A percentile compares a stretch with the other conserved stretches of the same genome.
Conservation (phyloP, 352 stramenopile species). For the Paralagenidium karlingii region DNA sequence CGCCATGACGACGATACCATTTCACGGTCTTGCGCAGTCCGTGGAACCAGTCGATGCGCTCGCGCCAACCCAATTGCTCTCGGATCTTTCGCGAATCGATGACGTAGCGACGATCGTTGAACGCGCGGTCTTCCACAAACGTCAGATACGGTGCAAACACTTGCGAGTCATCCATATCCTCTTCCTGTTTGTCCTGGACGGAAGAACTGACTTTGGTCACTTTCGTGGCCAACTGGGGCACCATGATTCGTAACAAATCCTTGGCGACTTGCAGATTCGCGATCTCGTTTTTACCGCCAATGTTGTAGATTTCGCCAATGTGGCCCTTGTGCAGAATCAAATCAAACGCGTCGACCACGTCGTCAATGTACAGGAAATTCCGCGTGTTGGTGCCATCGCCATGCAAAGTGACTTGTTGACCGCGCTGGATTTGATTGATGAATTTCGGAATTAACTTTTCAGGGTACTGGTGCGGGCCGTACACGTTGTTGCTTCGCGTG, state of each 20-base stretch:
- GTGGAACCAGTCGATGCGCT: constrained; percentile 88
- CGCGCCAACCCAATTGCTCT: constrained; percentile 88
- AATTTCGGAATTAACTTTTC: constrained; percentile 99
- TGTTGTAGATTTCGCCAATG: constrained; percentile 95
- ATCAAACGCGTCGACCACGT: constrained; percentile 95
- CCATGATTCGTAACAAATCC: constrained; percentile 69
- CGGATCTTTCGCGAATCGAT: constrained; percentile 90
- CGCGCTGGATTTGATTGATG: constrained; percentile 91
- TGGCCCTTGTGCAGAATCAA: constrained; percentile 90
- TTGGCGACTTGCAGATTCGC: constrained; percentile 77
- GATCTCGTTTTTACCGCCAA: constrained; percentile 75
- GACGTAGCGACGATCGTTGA: constrained; percentile 96
- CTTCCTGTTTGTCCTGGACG: no score
- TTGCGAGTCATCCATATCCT: constrained; percentile 39
- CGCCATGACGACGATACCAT: constrained; percentile 74
- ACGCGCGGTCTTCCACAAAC: constrained; percentile 87
- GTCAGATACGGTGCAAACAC: constrained; percentile 44
- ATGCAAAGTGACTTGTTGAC: constrained; percentile 88
- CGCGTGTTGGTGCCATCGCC: constrained; percentile 91
- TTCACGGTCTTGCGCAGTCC: constrained; percentile 85
- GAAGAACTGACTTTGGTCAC: no score
- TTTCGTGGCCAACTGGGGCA: constrained; percentile 14
- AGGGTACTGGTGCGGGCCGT: constrained; percentile 96
- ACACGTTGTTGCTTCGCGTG: constrained; percentile 98
- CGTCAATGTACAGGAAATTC: constrained; percentile 96